These are phyloP conservation scores for Suillus ampliporus DNA, from an alignment of 768 basidiomycete genomes.

Conservation along the genomic window DNA sequence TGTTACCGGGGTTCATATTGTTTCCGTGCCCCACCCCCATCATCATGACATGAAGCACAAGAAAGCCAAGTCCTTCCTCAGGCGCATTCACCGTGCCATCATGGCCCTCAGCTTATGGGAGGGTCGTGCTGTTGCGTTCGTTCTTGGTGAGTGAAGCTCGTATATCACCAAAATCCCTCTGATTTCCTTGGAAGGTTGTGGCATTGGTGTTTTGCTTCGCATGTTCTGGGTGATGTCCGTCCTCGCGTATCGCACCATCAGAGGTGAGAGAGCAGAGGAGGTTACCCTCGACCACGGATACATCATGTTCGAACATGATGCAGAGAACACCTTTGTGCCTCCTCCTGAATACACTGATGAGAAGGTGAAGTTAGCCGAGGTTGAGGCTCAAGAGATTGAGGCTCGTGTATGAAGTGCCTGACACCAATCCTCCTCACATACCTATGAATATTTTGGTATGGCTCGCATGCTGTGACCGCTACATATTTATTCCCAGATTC, in stretches of 20 bases:
- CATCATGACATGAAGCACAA: conserved; percentile 29
- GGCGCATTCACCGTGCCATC: conserved; percentile 67
- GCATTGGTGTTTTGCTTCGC: conserved; percentile 80
- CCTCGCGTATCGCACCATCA: conserved; percentile 61
- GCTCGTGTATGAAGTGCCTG: conserved; percentile 1
- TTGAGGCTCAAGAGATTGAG: conserved; percentile 16
- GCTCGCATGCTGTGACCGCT: neutral
- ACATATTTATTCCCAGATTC: conserved; percentile 8
- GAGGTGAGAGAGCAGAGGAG: conserved; percentile 47
- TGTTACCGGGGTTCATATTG: too few species aligned
- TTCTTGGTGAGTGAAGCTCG: conserved; percentile 60
- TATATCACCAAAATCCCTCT: conserved; percentile 3
- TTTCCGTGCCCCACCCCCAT: conserved; percentile 31
- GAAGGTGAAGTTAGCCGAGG: conserved; percentile 43
- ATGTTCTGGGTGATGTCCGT: conserved; percentile 80
- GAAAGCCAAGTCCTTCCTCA: conserved; percentile 49
- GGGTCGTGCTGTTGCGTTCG: conserved; percentile 81
- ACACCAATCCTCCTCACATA: neutral
- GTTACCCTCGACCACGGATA: conserved; percentile 46
- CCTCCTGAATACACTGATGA: conserved; percentile 68
- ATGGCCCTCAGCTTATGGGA: conserved; percentile 82
- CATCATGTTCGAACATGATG: conserved; percentile 51
- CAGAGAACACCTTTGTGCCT: conserved; percentile 52
- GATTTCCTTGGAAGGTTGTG: conserved; percentile 59
- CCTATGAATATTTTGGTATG: neutral